These are phyloP conservation scores for Venturia pyrina DNA, from an alignment of 2,329 filamentous ascomycete genomes.

Conservation along the genomic window DNA sequence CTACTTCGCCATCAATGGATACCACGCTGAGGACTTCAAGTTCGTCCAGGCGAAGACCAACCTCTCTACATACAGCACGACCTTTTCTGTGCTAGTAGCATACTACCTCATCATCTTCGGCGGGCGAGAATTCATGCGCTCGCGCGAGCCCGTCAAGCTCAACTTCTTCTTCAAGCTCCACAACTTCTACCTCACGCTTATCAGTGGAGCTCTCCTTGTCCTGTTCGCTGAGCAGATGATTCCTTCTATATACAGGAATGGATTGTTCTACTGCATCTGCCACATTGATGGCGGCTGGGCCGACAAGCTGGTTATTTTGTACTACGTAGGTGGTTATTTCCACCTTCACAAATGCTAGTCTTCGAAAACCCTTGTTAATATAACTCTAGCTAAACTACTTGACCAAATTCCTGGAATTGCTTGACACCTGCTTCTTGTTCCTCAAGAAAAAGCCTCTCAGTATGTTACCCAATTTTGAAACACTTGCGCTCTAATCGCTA, in stretches of 20 bases:
- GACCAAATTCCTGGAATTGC: conserved; percentile 91
- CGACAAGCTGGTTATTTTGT: conserved; percentile 81
- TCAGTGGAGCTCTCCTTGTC: conserved; percentile 69
- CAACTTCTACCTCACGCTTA: conserved; percentile 85
- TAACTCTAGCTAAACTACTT: conserved; percentile 77
- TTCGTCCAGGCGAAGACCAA: conserved; percentile 76
- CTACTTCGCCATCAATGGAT: conserved; percentile 67
- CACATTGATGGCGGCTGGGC: conserved; percentile 79
- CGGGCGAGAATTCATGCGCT: conserved; percentile 85
- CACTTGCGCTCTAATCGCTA: not conserved
- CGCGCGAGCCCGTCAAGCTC: conserved; percentile 74
- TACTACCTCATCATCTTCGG: conserved; percentile 95
- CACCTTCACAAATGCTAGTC: conserved; percentile 11
- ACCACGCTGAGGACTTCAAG: conserved; percentile 74
- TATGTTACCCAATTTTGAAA: conserved; percentile 27
- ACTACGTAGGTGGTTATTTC: conserved; percentile 70
- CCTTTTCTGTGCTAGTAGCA: conserved; percentile 65
- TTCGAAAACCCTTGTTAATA: conserved; percentile 27
- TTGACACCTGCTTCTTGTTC: conserved; percentile 94
- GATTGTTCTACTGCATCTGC: conserved; percentile 86
- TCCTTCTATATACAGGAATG: conserved; percentile 67
- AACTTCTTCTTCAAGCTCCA: conserved; percentile 87
- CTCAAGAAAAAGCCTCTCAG: conserved; percentile 98
- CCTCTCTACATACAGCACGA: conserved; percentile 82
- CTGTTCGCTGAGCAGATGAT: conserved; percentile 89